These are phyloP conservation scores for Daucus carota DNA, from an alignment of 129 eudicot genomes.

Conservation along the genomic window DH1_v3.0 NC_030384.2:41650501-41651000, in stretches of 20 bases:
- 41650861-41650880: too few species aligned
- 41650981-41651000: neutral
- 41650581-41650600: constrained; percentile 64
- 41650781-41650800: too few species aligned
- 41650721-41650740: neutral
- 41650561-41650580: constrained; percentile 44
- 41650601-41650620: constrained; percentile 53
- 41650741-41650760: too few species aligned
- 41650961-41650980: too few species aligned
- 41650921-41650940: too few species aligned
- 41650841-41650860: too few species aligned
- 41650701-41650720: neutral
- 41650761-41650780: too few species aligned
- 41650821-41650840: too few species aligned
- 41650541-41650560: constrained; percentile 71
- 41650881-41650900: neutral
- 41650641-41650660: too few species aligned
- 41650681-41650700: neutral
- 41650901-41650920: too few species aligned
- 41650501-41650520: constrained; percentile 41
- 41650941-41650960: too few species aligned
- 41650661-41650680: neutral
- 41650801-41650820: too few species aligned
- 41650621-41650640: neutral
- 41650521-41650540: constrained; percentile 82